Percentiles rank a stretch among this genome's conserved stretches.
Conservation (phyloP, 2,329 filamentous ascomycete genomes). For the Rhytidhysteron rufulum region DNA sequence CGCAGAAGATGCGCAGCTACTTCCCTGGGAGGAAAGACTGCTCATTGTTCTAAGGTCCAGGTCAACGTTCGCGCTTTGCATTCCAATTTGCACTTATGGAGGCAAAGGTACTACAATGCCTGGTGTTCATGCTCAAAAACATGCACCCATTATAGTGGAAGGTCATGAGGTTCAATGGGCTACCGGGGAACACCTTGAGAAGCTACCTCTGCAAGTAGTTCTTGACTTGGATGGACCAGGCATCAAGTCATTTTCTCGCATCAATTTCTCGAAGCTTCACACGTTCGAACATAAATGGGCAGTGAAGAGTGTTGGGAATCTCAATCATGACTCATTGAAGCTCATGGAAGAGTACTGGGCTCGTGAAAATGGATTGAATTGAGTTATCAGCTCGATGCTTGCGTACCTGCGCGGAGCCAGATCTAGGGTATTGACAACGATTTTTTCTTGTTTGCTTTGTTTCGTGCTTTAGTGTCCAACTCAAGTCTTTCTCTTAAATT, state of each 20-base stretch:
- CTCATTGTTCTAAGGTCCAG: constrained; percentile 14
- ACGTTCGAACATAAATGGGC: constrained; percentile 41
- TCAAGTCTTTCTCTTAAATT: too few species aligned
- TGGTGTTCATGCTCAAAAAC: constrained; percentile 12
- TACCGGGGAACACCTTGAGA: too few species aligned
- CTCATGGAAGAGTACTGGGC: constrained; percentile 10
- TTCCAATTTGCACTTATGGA: constrained; percentile 23
- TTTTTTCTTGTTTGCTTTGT: too few species aligned
- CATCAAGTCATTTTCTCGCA: constrained; percentile 30
- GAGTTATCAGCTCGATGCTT: too few species aligned
- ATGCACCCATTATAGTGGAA: constrained; percentile 5
- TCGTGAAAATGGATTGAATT: too few species aligned
- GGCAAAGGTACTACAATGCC: constrained; percentile 10
- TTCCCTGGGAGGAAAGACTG: too few species aligned
- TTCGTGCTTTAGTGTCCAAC: too few species aligned
- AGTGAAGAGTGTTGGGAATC: constrained; percentile 33
- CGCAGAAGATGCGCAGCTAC: too few species aligned
- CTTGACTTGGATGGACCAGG: constrained; percentile 20
- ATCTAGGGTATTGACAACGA: too few species aligned
- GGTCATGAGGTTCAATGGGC: constrained; percentile 25
- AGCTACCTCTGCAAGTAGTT: constrained; percentile 34
- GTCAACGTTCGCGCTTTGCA: constrained; percentile 5
- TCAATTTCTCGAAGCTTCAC: constrained; percentile 40
- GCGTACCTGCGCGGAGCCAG: too few species aligned
- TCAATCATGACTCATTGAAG: constrained; percentile 21